Evolutionary conservation across 805 yeast genomes (phyloP), one percentile per base, ranked within the genome.

Genomic region (Lipomyces mesembrius): DNA sequence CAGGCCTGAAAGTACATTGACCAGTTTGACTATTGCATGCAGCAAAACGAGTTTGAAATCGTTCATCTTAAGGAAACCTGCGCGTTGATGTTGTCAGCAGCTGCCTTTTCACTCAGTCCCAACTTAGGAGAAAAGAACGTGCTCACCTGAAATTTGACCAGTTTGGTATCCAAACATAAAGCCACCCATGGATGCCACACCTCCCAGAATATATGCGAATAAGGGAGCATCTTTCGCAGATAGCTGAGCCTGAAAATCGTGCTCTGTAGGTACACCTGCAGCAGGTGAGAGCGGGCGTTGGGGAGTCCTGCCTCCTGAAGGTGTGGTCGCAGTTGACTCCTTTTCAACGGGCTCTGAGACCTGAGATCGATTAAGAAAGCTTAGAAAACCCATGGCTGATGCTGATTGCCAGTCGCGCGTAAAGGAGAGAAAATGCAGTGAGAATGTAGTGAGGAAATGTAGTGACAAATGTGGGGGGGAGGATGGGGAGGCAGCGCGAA

Each of bases 131-230:
- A 7, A 52, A 52, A 8, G 32, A 52, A 20, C 20, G 9, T 52
- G 20, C 55, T 52, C 55, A 52, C 55, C 55, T n/a, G 55, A 52
- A 52, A 52, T 52, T 52, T 52, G 55, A 52, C 55, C 55, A 52
- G 55, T 52, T 52, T 52, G 55, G 29, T 52, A 52, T 52, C 55
- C 55, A 20, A 52, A 52, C 55, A 52, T 52, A 20, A 52, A 52
- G 9, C 55, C 55, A 12, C 55, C 55, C 17, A 52, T 25, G 55
- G 55, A 52, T 20, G 55, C 55, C n/a, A 52, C 55, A 9, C 27
- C 55, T 9, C 55, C 55, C 55, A 52, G 55, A 20, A 27, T 27
- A 52, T 25, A 52, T 22, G 55, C 55, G 32, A 52, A 52, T 9
- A 22, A 20, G 0, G 55, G 55, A 20, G 55, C 55, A 52, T 52